Percentiles rank a stretch among this genome's conserved stretches.
Conservation (phyloP, 441 rosid genomes). For the Codiaeum variegatum region DNA sequence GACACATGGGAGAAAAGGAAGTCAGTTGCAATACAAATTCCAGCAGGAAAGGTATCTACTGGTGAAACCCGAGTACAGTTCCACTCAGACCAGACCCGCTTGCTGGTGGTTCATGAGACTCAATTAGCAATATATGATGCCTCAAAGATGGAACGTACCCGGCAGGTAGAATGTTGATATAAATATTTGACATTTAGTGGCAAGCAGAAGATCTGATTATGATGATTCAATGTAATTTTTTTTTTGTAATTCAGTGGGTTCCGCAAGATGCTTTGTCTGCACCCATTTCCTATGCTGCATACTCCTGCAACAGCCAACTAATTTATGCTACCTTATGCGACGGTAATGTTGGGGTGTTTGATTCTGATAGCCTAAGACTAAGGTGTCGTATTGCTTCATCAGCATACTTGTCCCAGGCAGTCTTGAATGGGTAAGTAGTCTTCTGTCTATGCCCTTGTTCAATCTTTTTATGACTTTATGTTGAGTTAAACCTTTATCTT, state of each 20-base stretch:
- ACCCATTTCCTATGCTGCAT: constrained; percentile 69
- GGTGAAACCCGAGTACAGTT: constrained; percentile 86
- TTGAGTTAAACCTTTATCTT: neutral
- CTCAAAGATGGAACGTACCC: constrained; percentile 73
- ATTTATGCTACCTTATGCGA: constrained; percentile 76
- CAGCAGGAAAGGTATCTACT: constrained; percentile 60
- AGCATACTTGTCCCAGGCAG: constrained; percentile 51
- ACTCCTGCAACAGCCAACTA: constrained; percentile 81
- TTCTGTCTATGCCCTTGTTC: neutral
- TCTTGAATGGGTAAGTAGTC: constrained; percentile 49
- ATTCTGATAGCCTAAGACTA: constrained; percentile 61
- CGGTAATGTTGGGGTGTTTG: constrained; percentile 76
- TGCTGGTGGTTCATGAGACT: constrained; percentile 84
- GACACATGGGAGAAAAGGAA: constrained; percentile 96
- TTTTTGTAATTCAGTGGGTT: constrained; percentile 58
- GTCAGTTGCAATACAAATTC: constrained; percentile 57
- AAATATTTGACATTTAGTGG: neutral
- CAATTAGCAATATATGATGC: constrained; percentile 85
- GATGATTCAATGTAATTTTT: neutral
- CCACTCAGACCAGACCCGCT: constrained; percentile 72
- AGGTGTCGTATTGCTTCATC: constrained; percentile 80
- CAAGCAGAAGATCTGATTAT: neutral
- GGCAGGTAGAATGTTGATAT: constrained; percentile 47
- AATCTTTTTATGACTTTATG: neutral
- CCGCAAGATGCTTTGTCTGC: constrained; percentile 72